Conservation (phyloP, 176 grass and related monocot species). For the Oryza australiensis region DNA sequence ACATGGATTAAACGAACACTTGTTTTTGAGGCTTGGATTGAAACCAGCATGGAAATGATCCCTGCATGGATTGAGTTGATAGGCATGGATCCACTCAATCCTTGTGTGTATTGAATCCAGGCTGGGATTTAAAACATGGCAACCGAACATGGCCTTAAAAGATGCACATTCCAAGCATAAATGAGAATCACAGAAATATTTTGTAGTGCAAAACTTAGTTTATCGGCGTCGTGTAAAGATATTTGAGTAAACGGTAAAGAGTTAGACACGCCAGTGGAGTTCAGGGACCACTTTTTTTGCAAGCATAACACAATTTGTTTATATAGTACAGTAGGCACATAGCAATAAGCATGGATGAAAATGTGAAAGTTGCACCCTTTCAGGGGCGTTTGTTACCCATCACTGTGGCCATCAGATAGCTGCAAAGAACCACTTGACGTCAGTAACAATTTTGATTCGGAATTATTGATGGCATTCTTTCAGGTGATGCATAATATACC, state of each 20-base stretch:
- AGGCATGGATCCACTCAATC: no score
- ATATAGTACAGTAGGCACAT: background rate
- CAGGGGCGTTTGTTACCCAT: slow-evolving; percentile 76
- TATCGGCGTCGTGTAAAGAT: background rate
- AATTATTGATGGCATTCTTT: slow-evolving; percentile 94
- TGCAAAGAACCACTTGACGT: slow-evolving; percentile 88
- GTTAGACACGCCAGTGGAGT: background rate
- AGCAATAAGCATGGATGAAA: slow-evolving; percentile 31
- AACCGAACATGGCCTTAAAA: no score
- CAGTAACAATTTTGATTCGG: slow-evolving; percentile 73
- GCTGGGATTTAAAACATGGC: no score
- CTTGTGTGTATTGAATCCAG: no score
- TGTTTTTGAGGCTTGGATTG: no score
- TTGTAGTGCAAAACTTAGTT: background rate
- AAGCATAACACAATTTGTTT: background rate
- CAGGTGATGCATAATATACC: slow-evolving; percentile 48
- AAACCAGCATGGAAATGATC: no score
- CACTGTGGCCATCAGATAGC: slow-evolving; percentile 70
- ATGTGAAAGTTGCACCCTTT: slow-evolving; percentile 33
- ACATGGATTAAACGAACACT: no score
- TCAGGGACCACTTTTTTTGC: background rate
- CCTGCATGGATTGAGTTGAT: no score
- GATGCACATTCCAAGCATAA: background rate
- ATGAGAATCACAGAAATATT: background rate
- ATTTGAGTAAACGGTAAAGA: slow-evolving; percentile 11